Evolutionary conservation across 2,329 filamentous ascomycete genomes (phyloP).

Genomic region (Coniochaeta hoffmannii): DNA sequence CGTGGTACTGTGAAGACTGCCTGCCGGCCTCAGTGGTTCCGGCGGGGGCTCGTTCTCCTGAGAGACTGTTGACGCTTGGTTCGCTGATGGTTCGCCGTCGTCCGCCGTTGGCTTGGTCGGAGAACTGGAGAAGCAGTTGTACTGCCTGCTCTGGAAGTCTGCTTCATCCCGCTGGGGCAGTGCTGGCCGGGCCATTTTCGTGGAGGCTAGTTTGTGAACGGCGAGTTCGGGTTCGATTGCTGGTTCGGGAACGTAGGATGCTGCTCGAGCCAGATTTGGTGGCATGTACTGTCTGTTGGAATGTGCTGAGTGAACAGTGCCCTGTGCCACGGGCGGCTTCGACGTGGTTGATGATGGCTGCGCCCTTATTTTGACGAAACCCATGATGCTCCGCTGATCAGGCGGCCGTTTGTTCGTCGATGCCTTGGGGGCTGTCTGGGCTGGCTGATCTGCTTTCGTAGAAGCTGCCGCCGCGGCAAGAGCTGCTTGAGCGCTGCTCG

Average conservation of each 20-base stretch:
- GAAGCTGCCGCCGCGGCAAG: conserved; percentile 21
- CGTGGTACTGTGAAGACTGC: conserved; percentile 45
- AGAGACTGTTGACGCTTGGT: background rate
- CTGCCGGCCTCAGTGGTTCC: conserved; percentile 29
- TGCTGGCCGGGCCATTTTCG: conserved; percentile 26
- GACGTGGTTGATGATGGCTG: background rate
- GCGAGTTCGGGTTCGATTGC: conserved; percentile 24
- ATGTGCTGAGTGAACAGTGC: background rate
- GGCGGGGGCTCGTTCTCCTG: conserved; percentile 16
- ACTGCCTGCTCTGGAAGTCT: conserved; percentile 31
- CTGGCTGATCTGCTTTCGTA: background rate
- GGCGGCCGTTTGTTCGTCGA: conserved; percentile 24
- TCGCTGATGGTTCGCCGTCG: background rate
- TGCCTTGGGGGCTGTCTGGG: conserved; percentile 10
- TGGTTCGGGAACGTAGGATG: conserved; percentile 2
- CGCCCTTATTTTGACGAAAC: conserved; percentile 26
- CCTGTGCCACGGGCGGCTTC: background rate
- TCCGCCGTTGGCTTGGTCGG: conserved; percentile 23
- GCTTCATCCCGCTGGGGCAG: conserved; percentile 14
- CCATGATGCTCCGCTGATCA: conserved; percentile 34
- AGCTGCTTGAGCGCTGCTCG: conserved; percentile 43
- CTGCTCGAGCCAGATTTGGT: conserved; percentile 4
- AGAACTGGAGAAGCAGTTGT: conserved; percentile 53
- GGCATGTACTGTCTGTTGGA: conserved; percentile 2
- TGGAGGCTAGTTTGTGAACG: conserved; percentile 33